phyloP scores from a whole-genome alignment of 768 basidiomycete genomes.

The Xerocomellus dryophilus region DNA sequence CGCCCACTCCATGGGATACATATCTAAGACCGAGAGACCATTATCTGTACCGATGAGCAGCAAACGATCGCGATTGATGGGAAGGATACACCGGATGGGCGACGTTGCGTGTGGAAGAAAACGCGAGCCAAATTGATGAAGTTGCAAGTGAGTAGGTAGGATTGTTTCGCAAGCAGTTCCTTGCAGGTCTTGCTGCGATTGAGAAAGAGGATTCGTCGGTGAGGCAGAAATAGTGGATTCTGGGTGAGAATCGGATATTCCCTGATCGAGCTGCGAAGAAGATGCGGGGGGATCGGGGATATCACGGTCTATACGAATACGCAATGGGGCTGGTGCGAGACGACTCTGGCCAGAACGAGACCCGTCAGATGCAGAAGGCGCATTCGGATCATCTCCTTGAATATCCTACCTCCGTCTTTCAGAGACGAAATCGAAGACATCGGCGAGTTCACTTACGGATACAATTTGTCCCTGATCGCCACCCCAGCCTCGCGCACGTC shows the following conservation, averaged over 20 bases:
- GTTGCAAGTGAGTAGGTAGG: constrained; percentile 62
- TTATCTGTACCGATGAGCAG: constrained; percentile 78
- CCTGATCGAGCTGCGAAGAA: constrained; percentile 5
- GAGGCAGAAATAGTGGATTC: constrained; percentile 14
- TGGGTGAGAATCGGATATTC: background rate
- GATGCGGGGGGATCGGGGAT: constrained; percentile 27
- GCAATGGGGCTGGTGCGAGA: constrained; percentile 27
- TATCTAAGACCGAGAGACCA: constrained; percentile 78
- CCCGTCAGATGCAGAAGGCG: constrained; percentile 1
- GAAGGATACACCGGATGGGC: constrained; percentile 73
- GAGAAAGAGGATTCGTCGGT: constrained; percentile 27
- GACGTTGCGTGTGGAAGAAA: constrained; percentile 78
- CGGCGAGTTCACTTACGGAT: constrained; percentile 14
- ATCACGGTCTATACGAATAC: constrained; percentile 44
- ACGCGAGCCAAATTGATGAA: constrained; percentile 80
- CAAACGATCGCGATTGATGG: constrained; percentile 59
- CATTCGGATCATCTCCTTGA: constrained; percentile 8
- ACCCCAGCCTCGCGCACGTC: constrained; percentile 72
- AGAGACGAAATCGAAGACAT: background rate
- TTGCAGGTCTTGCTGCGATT: constrained; percentile 33
- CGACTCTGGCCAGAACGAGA: constrained; percentile 13
- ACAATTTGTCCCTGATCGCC: constrained; percentile 31
- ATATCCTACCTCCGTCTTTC: constrained; percentile 12
- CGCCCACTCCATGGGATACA: constrained; percentile 71
- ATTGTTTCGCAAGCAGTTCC: constrained; percentile 45